Evolutionary conservation across 306 rosid genomes (phyloP).

Genomic region (Inga oerstediana): DNA sequence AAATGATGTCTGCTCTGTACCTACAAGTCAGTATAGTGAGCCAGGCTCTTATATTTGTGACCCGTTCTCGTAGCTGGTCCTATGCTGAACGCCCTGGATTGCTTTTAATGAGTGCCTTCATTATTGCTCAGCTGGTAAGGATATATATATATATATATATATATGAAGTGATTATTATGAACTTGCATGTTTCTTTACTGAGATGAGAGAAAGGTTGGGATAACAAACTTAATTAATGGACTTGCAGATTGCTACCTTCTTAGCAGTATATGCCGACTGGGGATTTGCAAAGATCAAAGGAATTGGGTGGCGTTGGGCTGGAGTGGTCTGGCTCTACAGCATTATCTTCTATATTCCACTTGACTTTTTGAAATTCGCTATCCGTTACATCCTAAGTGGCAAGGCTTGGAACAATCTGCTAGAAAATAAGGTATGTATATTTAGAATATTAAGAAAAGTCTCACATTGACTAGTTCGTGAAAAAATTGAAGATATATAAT

Average conservation of each 20-base stretch:
- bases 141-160: not conserved
- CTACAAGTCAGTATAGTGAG: conserved; percentile 99
- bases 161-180: not conserved
- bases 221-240: conserved; percentile 14
- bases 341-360: conserved; percentile 81
- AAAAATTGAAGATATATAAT: too few relatives aligned
- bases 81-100: conserved; percentile 83
- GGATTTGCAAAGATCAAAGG: conserved; percentile 86
- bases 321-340: conserved; percentile 93
- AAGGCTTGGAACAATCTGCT: conserved; percentile 89
- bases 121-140: conserved; percentile 86
- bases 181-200: not conserved
- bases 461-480: not conserved
- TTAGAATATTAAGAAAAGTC: not conserved
- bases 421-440: conserved; percentile 72
- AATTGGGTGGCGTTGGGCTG: conserved; percentile 98
- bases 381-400: conserved; percentile 85
- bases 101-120: conserved; percentile 63
- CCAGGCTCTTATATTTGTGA: conserved; percentile 93
- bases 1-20: conserved; percentile 84
- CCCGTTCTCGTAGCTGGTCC: conserved; percentile 97
- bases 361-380: conserved; percentile 74
- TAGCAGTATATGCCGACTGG: conserved; percentile 95
- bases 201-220: not conserved
- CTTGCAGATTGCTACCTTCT: conserved; percentile 76